Evolutionary conservation across 768 basidiomycete genomes (phyloP).

Genomic region (Macrolepiota dolichaula): DNA sequence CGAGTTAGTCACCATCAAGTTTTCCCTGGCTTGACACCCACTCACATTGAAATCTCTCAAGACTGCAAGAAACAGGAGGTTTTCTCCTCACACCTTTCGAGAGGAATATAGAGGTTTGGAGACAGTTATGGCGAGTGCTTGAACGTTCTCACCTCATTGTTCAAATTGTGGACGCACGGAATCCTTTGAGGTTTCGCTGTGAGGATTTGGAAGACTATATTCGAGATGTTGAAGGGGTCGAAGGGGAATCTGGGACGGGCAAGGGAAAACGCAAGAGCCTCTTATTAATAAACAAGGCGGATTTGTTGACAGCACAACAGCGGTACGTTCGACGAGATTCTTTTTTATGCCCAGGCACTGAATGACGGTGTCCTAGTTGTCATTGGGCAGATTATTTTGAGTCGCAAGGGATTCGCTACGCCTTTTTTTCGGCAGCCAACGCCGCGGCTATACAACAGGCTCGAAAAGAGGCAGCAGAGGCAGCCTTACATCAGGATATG

Average conservation of each 20-base stretch:
- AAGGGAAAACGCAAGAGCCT: conserved; percentile 71
- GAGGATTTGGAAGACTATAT: conserved; percentile 90
- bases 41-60: conserved; percentile 26
- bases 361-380: conserved; percentile 38
- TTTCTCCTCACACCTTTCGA: conserved; percentile 96
- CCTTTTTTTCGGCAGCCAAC: conserved; percentile 92
- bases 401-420: conserved; percentile 66
- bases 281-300: conserved; percentile 93
- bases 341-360: background rate
- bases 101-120: conserved; percentile 96
- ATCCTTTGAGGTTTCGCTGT: conserved; percentile 89
- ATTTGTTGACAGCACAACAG: conserved; percentile 83
- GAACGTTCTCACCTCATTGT: conserved; percentile 94
- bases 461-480: conserved; percentile 44
- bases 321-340: conserved; percentile 43
- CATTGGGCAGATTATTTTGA: conserved; percentile 95
- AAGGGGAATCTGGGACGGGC: conserved; percentile 77
- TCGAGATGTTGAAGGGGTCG: conserved; percentile 74
- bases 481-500: conserved; percentile 18
- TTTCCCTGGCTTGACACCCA: background rate
- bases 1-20: conserved; percentile 52
- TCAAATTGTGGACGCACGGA: conserved; percentile 95
- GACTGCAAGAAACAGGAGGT: conserved; percentile 82
- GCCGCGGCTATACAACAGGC: conserved; percentile 82
- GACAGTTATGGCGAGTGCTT: conserved; percentile 95